Base-by-base conservation (phyloP, 768 basidiomycete genomes). In the Chlorophyllum brunneum region DNA sequence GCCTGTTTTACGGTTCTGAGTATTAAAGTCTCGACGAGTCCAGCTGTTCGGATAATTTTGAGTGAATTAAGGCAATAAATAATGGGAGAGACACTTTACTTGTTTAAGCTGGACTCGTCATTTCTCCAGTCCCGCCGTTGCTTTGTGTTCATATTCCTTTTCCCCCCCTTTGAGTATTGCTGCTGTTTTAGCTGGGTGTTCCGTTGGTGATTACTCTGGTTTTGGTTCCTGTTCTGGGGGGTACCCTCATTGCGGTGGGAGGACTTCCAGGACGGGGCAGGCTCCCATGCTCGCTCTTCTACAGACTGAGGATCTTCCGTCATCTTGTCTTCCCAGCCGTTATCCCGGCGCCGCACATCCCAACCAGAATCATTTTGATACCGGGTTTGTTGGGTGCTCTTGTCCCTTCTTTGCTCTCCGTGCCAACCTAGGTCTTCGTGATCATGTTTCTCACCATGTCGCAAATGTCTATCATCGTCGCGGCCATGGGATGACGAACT, bases 21-120 rank as follows among this genome's bases (percentile, higher is more conserved):
- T 64, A 40, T 72, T 65, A 38, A 65, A 65, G 37, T 86, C 84
- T 46, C 87, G 75, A 61, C 77, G 75, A 39, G 80, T 81, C 87
- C 87, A 89, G 60, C 86, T 90, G 58, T 7, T 43, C 34, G 15
- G 15, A 58, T 26, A 23, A 29, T 16, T 16, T 29, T 44, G 41
- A 29, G 48, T 45, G 37, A 22, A 56, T 47, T 34, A 33, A 33
- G 40, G 51, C 27, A 26, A 48, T 50, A 43, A 52, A 54, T 30
- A 54, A 24, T 39, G 22, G 33, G 45, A 31, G 54, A 45, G 26
- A 4, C 18, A 44, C 67, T 83, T 41, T 67, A 92, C 89, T 90
- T 91, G 67, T 90, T 91, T 46, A 83, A 65, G 59, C 76, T 78
- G n/a, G 78, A 75, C 49, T 89, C 86, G 38, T 88, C 84, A 55